phyloP scores from a whole-genome alignment of 805 yeast species.

The Cyberlindnera meyerae region DNA sequence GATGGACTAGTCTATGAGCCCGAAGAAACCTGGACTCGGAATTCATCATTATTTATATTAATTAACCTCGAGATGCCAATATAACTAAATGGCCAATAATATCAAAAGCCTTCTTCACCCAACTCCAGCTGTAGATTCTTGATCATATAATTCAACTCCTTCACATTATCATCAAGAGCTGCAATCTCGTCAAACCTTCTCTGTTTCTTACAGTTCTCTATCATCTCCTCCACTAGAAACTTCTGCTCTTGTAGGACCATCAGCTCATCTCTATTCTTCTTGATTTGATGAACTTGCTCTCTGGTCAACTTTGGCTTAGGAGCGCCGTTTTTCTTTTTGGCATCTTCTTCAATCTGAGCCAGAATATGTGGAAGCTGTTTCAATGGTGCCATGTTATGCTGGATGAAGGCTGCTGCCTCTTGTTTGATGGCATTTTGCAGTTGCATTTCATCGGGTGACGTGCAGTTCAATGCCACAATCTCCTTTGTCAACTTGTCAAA shows the following conservation, averaged over 20 bases:
- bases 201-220: conserved; percentile 54
- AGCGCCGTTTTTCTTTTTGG: conserved; percentile 12
- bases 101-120: conserved; percentile 6
- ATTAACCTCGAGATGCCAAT: no score
- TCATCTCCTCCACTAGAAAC: conserved; percentile 63
- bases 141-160: conserved; percentile 8
- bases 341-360: conserved; percentile 21
- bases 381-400: conserved; percentile 58
- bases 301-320: conserved; percentile 23
- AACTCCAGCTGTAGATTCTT: conserved; percentile 3
- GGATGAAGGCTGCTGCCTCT: conserved; percentile 56
- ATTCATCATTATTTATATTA: no score
- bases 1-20: not conserved
- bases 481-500: conserved; percentile 48
- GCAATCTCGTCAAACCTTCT: conserved; percentile 74
- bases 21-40: no score
- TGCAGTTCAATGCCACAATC: conserved; percentile 31
- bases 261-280: conserved; percentile 62
- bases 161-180: conserved; percentile 53
- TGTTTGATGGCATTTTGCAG: conserved; percentile 52
- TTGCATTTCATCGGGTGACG: conserved; percentile 39
- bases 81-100: no score
- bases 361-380: conserved; percentile 51
- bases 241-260: conserved; percentile 86
- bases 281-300: conserved; percentile 48